These are phyloP conservation scores for Suillus sp. DNA, from an alignment of 768 basidiomycete species.

Conservation along the genomic window DNA sequence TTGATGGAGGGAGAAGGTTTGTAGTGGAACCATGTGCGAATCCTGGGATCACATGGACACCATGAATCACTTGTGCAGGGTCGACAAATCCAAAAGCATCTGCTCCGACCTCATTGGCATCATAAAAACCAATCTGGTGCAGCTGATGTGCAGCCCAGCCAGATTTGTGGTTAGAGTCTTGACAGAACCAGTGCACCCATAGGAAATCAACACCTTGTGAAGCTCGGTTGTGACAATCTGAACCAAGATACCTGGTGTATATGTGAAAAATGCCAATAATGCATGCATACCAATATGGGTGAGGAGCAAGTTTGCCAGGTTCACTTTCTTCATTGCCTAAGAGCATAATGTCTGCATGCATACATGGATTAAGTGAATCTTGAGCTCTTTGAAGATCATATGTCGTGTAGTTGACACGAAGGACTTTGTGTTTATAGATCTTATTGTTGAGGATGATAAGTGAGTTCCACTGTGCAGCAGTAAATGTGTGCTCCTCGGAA, in stretches of 20 bases:
- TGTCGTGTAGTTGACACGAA: conserved; percentile 36
- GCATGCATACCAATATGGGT: conserved; percentile 42
- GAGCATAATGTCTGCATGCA: conserved; percentile 39
- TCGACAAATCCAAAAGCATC: conserved; percentile 49
- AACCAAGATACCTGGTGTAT: conserved; percentile 1
- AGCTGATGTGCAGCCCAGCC: conserved; percentile 33
- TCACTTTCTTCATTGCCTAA: conserved; percentile 24
- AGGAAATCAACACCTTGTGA: conserved; percentile 38
- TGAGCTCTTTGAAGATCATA: conserved; percentile 29
- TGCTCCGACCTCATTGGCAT: conserved; percentile 18
- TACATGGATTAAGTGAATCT: conserved; percentile 33
- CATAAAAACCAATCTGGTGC: conserved; percentile 43
- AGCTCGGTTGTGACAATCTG: conserved; percentile 23
- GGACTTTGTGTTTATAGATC: conserved; percentile 36
- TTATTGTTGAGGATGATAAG: conserved; percentile 30
- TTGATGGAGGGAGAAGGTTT: conserved; percentile 14
- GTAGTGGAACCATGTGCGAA: too few species aligned
- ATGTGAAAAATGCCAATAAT: conserved; percentile 39
- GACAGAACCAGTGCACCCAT: conserved; percentile 44
- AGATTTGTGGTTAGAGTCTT: conserved; percentile 24
- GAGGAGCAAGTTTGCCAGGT: conserved; percentile 11
- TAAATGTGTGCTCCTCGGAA: conserved; percentile 21
- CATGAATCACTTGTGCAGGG: conserved; percentile 41
- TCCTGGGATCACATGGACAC: conserved; percentile 45
- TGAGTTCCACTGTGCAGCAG: conserved; percentile 22